phyloP scores from a whole-genome alignment of 495 filamentous ascomycete genomes.

The Recurvomyces mirabilis region DNA sequence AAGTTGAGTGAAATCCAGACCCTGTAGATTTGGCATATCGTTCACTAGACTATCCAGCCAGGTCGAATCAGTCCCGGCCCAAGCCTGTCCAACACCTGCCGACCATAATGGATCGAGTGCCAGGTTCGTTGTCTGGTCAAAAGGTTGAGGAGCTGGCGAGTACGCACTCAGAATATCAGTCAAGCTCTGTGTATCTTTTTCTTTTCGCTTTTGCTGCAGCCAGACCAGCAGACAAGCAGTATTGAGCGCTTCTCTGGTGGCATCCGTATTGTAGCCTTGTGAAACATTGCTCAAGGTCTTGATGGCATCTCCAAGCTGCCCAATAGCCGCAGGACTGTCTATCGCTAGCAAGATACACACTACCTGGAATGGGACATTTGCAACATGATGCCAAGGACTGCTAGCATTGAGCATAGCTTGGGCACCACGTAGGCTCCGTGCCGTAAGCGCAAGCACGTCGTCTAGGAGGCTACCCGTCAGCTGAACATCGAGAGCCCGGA shows the following conservation, averaged over 20 bases:
- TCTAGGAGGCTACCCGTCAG: background rate
- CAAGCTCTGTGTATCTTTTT: background rate
- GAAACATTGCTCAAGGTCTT: background rate
- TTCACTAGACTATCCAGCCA: no score
- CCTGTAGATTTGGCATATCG: no score
- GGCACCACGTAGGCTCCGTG: background rate
- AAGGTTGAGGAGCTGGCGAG: no score
- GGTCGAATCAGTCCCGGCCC: no score
- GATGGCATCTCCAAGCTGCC: background rate
- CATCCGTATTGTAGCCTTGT: background rate
- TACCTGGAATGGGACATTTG: constrained; percentile 1
- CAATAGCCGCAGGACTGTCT: background rate
- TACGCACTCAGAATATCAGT: background rate
- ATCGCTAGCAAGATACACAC: background rate
- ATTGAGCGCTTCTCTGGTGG: background rate
- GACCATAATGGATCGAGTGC: no score
- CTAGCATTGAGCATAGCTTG: background rate
- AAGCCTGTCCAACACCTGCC: no score
- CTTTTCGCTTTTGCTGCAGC: background rate
- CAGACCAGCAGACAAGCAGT: background rate
- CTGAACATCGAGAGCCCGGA: background rate
- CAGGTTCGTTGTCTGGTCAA: no score
- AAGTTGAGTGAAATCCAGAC: no score
- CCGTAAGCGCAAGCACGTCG: background rate
- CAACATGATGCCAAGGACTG: background rate